Evolutionary conservation across 768 basidiomycete genomes (phyloP), one percentile per base, ranked within the genome.

Genomic region (Leccinellum rugosiceps): DNA sequence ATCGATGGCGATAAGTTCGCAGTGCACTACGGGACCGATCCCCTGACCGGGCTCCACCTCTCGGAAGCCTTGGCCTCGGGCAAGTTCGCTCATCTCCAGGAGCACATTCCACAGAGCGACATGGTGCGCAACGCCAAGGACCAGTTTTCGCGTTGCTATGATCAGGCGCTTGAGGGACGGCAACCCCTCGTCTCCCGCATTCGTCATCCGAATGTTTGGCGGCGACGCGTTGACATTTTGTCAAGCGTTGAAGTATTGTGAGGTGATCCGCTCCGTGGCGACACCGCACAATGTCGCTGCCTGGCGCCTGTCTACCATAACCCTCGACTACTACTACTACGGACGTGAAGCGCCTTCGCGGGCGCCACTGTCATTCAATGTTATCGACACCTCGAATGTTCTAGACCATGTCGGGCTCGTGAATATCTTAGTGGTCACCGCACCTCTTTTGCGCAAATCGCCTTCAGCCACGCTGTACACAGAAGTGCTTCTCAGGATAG

Each of bases 381-480:
- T 70, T 15, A 72, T 72, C 19, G 71, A 72, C 8, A 71, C 71
- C 6, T 72, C 72, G 0, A 72, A 72, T 10, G 23, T 74, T 15
- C 14, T 61, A 25, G 71, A 72, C 23, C 57, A 67, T 6, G 31
- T 56, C 1, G 72, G 71, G 1, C 53, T 72, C 1, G 11, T 73
- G n/a, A 72, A 72, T 21, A 3, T 72, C 21, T 45, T 72, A 17
- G 58, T 62, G 13, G 67, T 58, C 8, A 59, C 66, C 1, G 60
- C 55, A 21, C 67, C 69, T 6, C 60, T 72, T 11, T 57, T 74
- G 25, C 10, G 52, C 30, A 58, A 45, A 50, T 52, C 62, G 3
- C 48, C 60, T 11, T 66, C 58, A 0, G 59, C 73, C 15, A 64
- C 64, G 6, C 28, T 72, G 13, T 73, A 71, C 46, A 72, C 69